Evolutionary conservation across 371 early-diverging fungal species (phyloP).

Genomic region (Capillidium rhysosporum): DNA sequence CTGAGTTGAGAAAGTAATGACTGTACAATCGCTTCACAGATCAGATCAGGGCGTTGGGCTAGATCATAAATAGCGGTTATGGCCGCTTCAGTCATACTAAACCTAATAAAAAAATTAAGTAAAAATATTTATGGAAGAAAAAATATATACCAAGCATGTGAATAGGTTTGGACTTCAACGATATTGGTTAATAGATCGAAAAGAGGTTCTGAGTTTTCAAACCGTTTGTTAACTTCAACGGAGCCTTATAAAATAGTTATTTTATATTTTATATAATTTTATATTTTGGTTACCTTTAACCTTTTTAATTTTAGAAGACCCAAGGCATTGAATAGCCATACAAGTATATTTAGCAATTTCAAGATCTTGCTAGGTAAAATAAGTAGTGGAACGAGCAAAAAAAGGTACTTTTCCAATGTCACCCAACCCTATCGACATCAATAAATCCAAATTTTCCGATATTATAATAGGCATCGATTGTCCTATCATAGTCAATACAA

Average conservation of each 20-base stretch:
- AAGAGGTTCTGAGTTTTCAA: conserved; percentile 49
- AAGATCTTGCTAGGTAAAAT: conserved; percentile 29
- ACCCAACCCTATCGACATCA: conserved; percentile 75
- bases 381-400: neutral
- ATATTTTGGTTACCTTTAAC: conserved; percentile 12
- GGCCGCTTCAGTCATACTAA: conserved; percentile 77
- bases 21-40: conserved; percentile 37
- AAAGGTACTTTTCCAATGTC: conserved; percentile 36
- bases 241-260: neutral
- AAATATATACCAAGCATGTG: conserved; percentile 40
- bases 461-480: conserved; percentile 59
- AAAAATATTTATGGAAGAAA: neutral
- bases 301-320: conserved; percentile 18
- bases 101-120: conserved; percentile 24
- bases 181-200: conserved; percentile 37
- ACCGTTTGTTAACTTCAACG: conserved; percentile 32
- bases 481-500: conserved; percentile 79
- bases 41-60: conserved; percentile 66
- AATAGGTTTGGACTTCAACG: conserved; percentile 30
- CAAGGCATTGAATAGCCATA: conserved; percentile 64
- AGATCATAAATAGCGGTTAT: conserved; percentile 74
- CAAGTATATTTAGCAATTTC: conserved; percentile 73
- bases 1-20: conserved; percentile 19
- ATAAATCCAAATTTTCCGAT: conserved; percentile 53
- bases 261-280: neutral